Conservation (phyloP, 2,329 filamentous ascomycete genomes). For the Bipolaris gigantea region DNA sequence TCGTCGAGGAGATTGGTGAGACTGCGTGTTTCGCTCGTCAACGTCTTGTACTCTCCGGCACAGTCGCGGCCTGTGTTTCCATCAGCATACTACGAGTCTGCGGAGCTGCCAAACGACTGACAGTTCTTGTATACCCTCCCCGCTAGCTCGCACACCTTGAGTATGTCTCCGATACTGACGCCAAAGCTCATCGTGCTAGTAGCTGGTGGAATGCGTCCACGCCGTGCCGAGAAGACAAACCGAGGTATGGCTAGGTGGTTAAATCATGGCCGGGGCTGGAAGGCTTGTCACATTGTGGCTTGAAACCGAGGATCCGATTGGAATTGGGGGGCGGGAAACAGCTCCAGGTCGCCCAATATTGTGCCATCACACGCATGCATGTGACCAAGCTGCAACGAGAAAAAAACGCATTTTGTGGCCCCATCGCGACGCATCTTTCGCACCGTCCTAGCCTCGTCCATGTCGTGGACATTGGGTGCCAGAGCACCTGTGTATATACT, state of each 20-base stretch:
- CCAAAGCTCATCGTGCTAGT: constrained; percentile 30
- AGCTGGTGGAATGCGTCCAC: background rate
- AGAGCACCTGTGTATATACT: background rate
- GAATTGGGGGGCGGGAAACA: constrained; percentile 3
- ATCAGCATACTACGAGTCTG: background rate
- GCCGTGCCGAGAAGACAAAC: background rate
- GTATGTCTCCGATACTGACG: constrained; percentile 29
- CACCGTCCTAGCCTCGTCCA: background rate
- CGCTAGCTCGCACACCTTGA: constrained; percentile 32
- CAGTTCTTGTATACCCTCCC: constrained; percentile 32
- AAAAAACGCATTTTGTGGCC: background rate
- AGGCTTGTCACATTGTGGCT: constrained; percentile 2
- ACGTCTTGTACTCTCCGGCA: constrained; percentile 33
- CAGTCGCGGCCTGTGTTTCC: constrained; percentile 30
- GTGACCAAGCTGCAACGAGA: background rate
- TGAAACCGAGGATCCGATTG: background rate
- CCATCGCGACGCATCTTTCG: background rate
- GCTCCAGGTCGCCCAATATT: background rate
- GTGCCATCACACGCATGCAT: background rate
- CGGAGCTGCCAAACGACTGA: constrained; percentile 1
- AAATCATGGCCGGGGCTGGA: background rate
- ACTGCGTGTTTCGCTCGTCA: constrained; percentile 30
- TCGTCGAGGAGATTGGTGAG: constrained; percentile 35
- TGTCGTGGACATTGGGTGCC: background rate
- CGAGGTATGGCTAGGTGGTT: background rate